These are phyloP conservation scores for Plantago elongata DNA, from an alignment of 257 asterid genomes.

Conservation along the genomic window DNA sequence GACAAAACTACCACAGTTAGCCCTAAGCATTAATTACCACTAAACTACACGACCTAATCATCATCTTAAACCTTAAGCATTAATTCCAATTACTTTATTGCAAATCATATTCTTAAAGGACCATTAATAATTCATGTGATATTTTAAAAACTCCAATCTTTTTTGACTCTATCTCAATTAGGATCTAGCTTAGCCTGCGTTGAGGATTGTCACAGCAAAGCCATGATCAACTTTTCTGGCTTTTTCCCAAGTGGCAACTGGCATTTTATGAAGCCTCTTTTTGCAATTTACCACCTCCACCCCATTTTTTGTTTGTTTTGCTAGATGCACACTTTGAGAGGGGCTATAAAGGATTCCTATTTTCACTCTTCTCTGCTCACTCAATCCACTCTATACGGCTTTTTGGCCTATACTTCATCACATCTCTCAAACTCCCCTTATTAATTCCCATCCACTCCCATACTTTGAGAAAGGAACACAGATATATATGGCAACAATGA, in stretches of 20 bases:
- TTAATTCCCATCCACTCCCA: neutral
- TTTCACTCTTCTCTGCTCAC: neutral
- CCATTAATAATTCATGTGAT: constrained; percentile 1
- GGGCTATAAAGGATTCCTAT: neutral
- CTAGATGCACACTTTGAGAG: neutral
- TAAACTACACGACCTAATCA: no score
- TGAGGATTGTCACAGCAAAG: constrained; percentile 12
- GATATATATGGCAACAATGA: neutral
- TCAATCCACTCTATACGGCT: constrained; percentile 5
- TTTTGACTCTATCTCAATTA: constrained; percentile 6
- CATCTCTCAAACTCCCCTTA: neutral
- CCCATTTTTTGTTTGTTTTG: neutral
- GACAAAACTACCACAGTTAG: neutral
- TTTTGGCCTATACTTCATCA: constrained; percentile 8
- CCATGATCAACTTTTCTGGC: constrained; percentile 7
- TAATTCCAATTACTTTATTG: neutral
- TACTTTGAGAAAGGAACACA: neutral
- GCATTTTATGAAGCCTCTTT: neutral
- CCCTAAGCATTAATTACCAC: no score
- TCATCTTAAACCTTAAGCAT: no score
- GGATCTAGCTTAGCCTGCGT: constrained; percentile 4
- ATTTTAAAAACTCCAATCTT: neutral
- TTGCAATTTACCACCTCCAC: constrained; percentile 5
- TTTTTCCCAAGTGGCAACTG: neutral
- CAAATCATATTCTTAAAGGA: neutral